Base-by-base conservation (phyloP, 2,329 filamentous ascomycete genomes). In the Sclerotiophoma versabilis region DNA sequence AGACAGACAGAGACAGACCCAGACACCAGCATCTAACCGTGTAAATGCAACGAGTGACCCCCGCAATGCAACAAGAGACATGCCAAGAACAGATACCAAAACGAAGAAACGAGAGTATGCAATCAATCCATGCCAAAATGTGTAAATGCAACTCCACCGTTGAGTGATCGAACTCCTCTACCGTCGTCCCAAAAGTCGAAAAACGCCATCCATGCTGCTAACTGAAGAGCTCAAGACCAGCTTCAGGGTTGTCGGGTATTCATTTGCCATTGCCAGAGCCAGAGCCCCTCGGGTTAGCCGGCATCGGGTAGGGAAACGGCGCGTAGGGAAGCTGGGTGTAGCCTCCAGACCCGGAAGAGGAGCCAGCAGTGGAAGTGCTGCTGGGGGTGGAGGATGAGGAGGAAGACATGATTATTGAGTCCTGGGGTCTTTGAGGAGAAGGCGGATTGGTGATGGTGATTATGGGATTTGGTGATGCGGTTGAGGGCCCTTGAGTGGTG, bases 291-390 rank as follows among this genome's bases (percentile, higher is more conserved):
- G 62, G 57, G 38, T 66, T 69, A 11, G 63, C 64, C 2, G 72
- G 71, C 66, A 72, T 71, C 1, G 69, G 71, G 54, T 73, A 75
- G 12, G 72, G 72, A 43, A 75, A 75, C 1, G 72, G 72, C 6
- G 72, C 71, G 48, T 75, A 75, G 0, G 71, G 72, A 5, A 75
- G 69, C 44, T 73, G 66, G 29, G 57, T 49, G 11, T 68, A 68
- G 14, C 67, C 64, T 30, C 54, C 58, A 20, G 69, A 65, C 26
- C 68, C 68, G 5, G 71, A 68, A 5, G 57, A 67, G 17, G 68
- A 57, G 9, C 68, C 69, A 9, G 66, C 60, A 3, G 70, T 73
- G n/a, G 62, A 68, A 10, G 71, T 74, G 54, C 57, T 69, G 19
- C 63, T 61, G 15, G 70, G 66, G 2, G 49, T 46, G 12, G 71